Evolutionary conservation across 106 monocot species (phyloP), one percentile per base, ranked within the genome.

Genomic region (Dioscorea dumetorum): DNA sequence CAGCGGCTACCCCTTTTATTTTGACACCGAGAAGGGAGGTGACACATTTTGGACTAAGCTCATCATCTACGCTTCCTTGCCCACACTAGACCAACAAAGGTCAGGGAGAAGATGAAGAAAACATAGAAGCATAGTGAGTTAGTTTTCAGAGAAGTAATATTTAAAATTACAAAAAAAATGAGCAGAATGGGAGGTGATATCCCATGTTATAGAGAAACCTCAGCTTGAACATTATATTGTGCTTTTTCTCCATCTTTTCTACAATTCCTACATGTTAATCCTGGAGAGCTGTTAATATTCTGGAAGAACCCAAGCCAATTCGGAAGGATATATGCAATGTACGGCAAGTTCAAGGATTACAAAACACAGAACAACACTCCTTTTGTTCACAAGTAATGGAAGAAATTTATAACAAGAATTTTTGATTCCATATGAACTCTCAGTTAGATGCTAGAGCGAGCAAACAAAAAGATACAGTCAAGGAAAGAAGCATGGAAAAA

Each of bases 61-160:
- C 83, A 76, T 99, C 99, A 64, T 99, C 87, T 54, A 87, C 93
- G 62, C 79, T 66, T 9, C 99, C 99, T 83, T 93, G 87, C 49
- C 99, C 99, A 57, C 99, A 99, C 93, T 99, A 76, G 70, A 81
- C 11, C 63, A 67, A 56, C n/a, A 71, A 41, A 41, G 41, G 41
- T 41, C 41, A 41, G 63, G 23, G 63, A 64, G 33, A 64, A 64
- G 12, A 16, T 5, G 33, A 64, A 64, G 63, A 33, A 59, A 59
- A 20, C 54, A 72, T 21, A 33, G 61, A 48, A 72, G 60, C 49
- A 71, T 8, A 24, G 65, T 33, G 48, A 60, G 73, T 52, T 76
- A 72, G 73, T 33, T 15, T 33, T 50, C 21, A 51, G 23, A 11
- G 1, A 64, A 52, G 57, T n/a, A 13, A 48, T 23, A 75, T 34